A percentile compares a stretch with the other conserved stretches of the same genome.
These are phyloP conservation scores for Pleurotus platypus DNA, from an alignment of 768 basidiomycete genomes.

Conservation along the genomic window DNA sequence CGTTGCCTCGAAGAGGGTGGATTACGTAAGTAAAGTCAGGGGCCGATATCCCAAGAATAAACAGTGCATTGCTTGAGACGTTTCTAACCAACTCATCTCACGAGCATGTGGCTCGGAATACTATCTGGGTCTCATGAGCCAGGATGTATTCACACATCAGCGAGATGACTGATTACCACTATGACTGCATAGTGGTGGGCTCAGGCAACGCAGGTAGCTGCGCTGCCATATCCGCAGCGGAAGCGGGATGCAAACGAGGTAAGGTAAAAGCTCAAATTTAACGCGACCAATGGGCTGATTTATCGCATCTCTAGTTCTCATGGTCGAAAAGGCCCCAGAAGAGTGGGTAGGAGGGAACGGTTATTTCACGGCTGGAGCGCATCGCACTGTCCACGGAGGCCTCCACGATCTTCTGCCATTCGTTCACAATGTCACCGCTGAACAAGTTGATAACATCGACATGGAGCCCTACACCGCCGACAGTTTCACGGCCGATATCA, in stretches of 20 bases:
- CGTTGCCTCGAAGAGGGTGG: no score
- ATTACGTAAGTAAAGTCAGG: no score
- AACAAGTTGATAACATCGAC: conserved; percentile 45
- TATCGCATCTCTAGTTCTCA: conserved; percentile 35
- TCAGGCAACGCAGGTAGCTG: conserved; percentile 68
- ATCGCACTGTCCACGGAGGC: conserved; percentile 60
- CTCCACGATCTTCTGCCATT: conserved; percentile 56
- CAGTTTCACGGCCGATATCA: conserved; percentile 55
- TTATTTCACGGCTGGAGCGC: conserved; percentile 69
- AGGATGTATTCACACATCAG: not conserved
- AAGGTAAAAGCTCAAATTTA: conserved; percentile 8
- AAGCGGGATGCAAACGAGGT: conserved; percentile 55
- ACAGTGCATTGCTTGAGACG: no score
- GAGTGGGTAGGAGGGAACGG: conserved; percentile 71
- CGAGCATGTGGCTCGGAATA: not conserved
- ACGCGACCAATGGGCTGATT: not conserved
- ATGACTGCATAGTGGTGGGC: conserved; percentile 62
- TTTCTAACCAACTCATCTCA: not conserved
- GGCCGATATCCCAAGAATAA: no score
- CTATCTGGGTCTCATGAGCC: not conserved
- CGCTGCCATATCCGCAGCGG: conserved; percentile 57
- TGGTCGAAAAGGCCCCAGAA: conserved; percentile 62
- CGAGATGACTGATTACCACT: conserved; percentile 14
- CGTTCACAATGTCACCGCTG: conserved; percentile 42
- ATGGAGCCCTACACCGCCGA: conserved; percentile 54